Evolutionary conservation across 1,284 basidiomycete species (phyloP), one percentile per base, ranked within the genome.

Genomic region (Malassezia slooffiae): DNA sequence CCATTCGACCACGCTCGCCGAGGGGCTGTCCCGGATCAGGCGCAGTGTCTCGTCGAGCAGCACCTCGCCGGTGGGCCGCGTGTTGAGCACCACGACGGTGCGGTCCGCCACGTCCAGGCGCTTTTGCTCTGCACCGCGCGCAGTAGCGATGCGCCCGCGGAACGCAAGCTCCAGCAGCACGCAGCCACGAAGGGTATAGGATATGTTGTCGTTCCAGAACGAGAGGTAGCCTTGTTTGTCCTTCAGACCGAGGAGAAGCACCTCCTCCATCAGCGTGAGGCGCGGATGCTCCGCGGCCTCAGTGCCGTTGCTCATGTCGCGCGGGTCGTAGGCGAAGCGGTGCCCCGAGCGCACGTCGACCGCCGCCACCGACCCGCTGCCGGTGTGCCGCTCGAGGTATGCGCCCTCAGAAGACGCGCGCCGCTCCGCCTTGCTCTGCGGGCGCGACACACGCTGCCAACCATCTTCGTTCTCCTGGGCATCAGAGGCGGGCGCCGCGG

Each of bases 191-290:
- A 69, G 47, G 3, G 63, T 54, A 44, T 64, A 67, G 1, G 65
- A 68, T 47, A 69, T 66, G 43, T 62, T 66, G 53, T 69, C 67
- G 56, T 69, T 69, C 67, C 67, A 69, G 34, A 69, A 68, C 13
- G 62, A 65, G 10, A 69, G 57, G 40, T 67, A 69, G 38, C 65
- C 67, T 40, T 59, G 50, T 63, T 83, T 84, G 72, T 89, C 87
- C 68, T 89, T 89, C 39, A 87, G 74, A 2, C 93, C 91, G 12
- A 97, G 74, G 42, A 97, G 72, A 42, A 97, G 73, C 13, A 97
- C 81, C 73, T 97, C 93, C 73, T 97, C 91, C 85, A 97, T 87
- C 45, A 97, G 78, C 8, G 91, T 97, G 57, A 97, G 74, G 49
- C 77, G 76, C 0, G 91, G 93, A 70, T 83, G 78, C 67, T 79